Conservation (phyloP, 179 eudicot genomes). For the Corrigiola litoralis region DNA sequence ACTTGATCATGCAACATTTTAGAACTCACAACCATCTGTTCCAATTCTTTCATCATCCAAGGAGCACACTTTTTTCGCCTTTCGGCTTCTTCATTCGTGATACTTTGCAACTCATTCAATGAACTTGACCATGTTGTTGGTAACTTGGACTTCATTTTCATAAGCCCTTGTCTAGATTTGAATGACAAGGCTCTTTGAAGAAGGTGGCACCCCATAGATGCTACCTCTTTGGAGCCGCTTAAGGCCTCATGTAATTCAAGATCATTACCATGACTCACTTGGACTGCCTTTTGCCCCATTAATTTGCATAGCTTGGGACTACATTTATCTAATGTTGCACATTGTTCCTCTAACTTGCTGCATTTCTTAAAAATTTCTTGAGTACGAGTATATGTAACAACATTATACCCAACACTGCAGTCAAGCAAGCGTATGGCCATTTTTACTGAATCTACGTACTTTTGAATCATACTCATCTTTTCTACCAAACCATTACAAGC, state of each 20-base stretch:
- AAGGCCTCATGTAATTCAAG: constrained; percentile 19
- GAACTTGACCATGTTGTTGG: constrained; percentile 26
- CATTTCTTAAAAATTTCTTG: constrained; percentile 16
- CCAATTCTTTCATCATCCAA: constrained; percentile 32
- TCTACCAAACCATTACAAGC: constrained; percentile 25
- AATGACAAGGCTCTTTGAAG: constrained; percentile 31
- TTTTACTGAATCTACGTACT: constrained; percentile 14
- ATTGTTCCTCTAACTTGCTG: constrained; percentile 7
- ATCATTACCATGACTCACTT: background rate
- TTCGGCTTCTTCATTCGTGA: constrained; percentile 8
- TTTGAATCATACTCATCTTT: constrained; percentile 16
- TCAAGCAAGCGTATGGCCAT: background rate
- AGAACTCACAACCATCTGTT: constrained; percentile 8
- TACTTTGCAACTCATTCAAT: constrained; percentile 13
- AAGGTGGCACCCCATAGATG: constrained; percentile 25
- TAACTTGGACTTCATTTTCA: constrained; percentile 21
- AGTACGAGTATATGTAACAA: background rate
- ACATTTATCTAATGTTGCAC: constrained; percentile 22
- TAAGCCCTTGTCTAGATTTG: constrained; percentile 24
- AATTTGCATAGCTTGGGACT: constrained; percentile 10
- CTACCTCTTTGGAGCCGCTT: constrained; percentile 29
- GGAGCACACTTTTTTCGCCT: constrained; percentile 16
- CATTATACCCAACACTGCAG: background rate
- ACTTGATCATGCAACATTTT: constrained; percentile 17
- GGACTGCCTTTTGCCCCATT: constrained; percentile 9